These are phyloP conservation scores for Rhodotorula sp. DNA, from an alignment of 1,284 basidiomycete species.

Conservation along the genomic window DNA sequence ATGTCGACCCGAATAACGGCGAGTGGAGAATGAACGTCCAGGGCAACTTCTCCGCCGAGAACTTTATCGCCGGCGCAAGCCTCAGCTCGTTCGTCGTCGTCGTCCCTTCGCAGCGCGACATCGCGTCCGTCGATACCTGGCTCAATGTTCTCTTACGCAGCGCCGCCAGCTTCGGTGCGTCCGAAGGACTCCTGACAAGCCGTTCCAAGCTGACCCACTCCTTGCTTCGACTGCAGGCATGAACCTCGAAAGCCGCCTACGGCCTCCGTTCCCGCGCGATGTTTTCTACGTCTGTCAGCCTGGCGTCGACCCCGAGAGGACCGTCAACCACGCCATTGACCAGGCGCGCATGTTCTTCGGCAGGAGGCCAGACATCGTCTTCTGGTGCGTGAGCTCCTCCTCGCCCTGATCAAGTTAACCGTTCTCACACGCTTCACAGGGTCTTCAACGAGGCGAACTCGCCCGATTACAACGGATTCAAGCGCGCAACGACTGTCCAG, in stretches of 20 bases:
- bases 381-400: slow-evolving; percentile 15
- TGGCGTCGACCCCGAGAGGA: background rate
- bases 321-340: background rate
- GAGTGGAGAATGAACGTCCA: slow-evolving; percentile 11
- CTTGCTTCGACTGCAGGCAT: background rate
- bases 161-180: background rate
- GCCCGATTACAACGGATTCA: slow-evolving; percentile 16
- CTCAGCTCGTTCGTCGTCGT: background rate
- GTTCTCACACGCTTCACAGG: background rate
- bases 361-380: background rate
- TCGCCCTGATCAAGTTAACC: background rate
- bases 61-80: background rate
- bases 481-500: background rate
- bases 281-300: background rate
- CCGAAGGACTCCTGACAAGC: background rate
- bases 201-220: background rate
- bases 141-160: background rate
- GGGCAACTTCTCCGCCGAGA: background rate
- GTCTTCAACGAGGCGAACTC: slow-evolving; percentile 7
- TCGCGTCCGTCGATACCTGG: background rate
- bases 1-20: background rate
- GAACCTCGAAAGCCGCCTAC: background rate
- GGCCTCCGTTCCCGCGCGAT: too few species aligned
- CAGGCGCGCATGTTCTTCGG: background rate
- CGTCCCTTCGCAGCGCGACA: background rate